phyloP scores from a whole-genome alignment of 1,284 basidiomycete genomes.

The Ustilago bromivora region DNA sequence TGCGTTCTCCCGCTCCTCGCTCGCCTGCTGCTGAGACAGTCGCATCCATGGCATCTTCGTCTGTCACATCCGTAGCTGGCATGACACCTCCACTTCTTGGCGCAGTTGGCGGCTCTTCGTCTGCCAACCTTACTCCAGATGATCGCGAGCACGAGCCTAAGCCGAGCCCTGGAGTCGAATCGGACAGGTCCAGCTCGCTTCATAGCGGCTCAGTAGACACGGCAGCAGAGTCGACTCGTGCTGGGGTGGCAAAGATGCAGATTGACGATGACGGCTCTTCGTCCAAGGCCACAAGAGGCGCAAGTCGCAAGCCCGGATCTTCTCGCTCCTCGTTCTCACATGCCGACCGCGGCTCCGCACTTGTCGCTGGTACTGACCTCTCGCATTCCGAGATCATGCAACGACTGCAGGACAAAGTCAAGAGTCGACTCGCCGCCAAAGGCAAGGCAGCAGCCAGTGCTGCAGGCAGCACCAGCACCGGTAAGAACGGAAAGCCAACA shows the following conservation, averaged over 20 bases:
- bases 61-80: slow-evolving; percentile 16
- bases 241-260: slow-evolving; percentile 39
- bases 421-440: slow-evolving; percentile 43
- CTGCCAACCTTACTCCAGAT: slow-evolving; percentile 9
- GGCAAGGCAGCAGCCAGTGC: slow-evolving; percentile 12
- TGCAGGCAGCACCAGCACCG: neutral
- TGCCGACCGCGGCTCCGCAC: slow-evolving; percentile 21
- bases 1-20: slow-evolving; percentile 22
- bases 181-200: slow-evolving; percentile 7
- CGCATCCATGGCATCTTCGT: slow-evolving; percentile 22
- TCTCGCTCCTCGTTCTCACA: slow-evolving; percentile 33
- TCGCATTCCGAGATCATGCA: slow-evolving; percentile 51
- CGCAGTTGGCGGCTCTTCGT: neutral
- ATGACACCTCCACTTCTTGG: slow-evolving; percentile 29
- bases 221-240: slow-evolving; percentile 30
- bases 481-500: neutral
- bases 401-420: slow-evolving; percentile 42
- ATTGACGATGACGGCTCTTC: slow-evolving; percentile 26
- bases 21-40: slow-evolving; percentile 24
- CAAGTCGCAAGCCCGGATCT: slow-evolving; percentile 13
- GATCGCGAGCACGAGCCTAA: neutral
- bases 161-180: slow-evolving; percentile 1
- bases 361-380: slow-evolving; percentile 27
- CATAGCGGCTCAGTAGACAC: slow-evolving; percentile 29
- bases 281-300: slow-evolving; percentile 1